Evolutionary conservation across 2,329 filamentous ascomycete species (phyloP).

Genomic region (Cladosporium halotolerans): DNA sequence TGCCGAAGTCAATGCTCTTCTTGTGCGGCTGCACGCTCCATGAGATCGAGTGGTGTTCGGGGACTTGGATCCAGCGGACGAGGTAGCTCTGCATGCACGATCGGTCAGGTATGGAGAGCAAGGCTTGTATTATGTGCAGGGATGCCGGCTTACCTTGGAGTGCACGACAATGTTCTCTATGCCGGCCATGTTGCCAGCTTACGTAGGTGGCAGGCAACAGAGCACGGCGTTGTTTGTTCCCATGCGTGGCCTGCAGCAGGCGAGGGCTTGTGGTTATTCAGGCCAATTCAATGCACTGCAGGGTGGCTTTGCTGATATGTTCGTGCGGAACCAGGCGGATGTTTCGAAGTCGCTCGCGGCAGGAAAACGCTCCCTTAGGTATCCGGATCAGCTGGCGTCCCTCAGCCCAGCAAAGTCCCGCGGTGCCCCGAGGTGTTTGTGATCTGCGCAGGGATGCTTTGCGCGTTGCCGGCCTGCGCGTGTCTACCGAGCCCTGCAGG

Average conservation of each 20-base stretch:
- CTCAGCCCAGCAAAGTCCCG: not conserved
- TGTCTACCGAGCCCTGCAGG: too few relatives aligned
- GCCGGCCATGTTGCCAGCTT: conserved; percentile 61
- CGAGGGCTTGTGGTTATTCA: not conserved
- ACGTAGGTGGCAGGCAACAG: not conserved
- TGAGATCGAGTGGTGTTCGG: conserved; percentile 84
- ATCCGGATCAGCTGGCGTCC: not conserved
- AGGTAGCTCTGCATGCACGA: conserved; percentile 71
- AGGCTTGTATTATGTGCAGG: not conserved
- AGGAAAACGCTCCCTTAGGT: not conserved
- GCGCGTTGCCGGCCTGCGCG: not conserved
- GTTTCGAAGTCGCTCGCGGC: not conserved
- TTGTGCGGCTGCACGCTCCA: conserved; percentile 98
- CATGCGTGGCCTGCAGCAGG: not conserved
- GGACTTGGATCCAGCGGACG: conserved; percentile 91
- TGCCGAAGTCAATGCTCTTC: conserved; percentile 96
- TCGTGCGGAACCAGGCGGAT: not conserved
- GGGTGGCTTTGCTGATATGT: not conserved
- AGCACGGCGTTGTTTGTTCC: not conserved
- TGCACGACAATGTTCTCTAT: conserved; percentile 97
- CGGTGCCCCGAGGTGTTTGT: not conserved
- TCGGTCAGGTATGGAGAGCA: conserved; percentile 4
- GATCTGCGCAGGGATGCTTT: not conserved
- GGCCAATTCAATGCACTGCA: not conserved
- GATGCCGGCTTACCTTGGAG: conserved; percentile 68